Evolutionary conservation across 306 rosid species (phyloP), one percentile per base, ranked within the genome.

Genomic region (Cucurbita moschata): DNA sequence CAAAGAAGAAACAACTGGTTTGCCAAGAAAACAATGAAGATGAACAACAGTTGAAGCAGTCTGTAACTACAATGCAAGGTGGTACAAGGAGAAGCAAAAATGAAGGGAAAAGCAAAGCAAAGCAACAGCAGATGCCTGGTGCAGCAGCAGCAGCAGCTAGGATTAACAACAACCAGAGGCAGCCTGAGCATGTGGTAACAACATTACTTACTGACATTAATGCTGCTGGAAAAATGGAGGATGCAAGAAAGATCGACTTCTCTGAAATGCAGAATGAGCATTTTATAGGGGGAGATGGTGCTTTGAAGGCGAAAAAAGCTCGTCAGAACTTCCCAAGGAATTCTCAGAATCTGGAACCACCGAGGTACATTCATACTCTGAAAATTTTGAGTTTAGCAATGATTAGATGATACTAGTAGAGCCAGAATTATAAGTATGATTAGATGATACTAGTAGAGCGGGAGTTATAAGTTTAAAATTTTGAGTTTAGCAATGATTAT

Each of bases 211-310:
- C 86, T 39, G 86, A 84, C 75, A 75, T 79, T 71, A 85, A 83
- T 75, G 67, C 77, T 12, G 82, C 68, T 13, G 85, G 85, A 49
- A 78, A 72, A 81, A 77, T 74, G 37, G 79, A 84, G 71, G 96
- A 85, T 71, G 79, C 81, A 74, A 77, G 76, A 66, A 88, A 85
- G 83, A 85, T 83, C 54, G 88, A 88, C 75, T 82, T 78, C 73
- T 86, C 82, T 1, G 96, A 89, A 83, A 86, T 88, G 3, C 96
- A 90, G 81, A 93, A 87, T 81, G 97, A 90, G 58, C 79, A 79
- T 57, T 74, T 79, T 67, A 61, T 73, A 47, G 42, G 76, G 56
- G 89, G 71, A 53, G 81, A 79, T 40, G 75, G 80, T 77, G 85
- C 81, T 66, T 68, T 87, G 79, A 85, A 80, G 77, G 81, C 47